Percentiles rank a stretch among this genome's conserved stretches.
These are phyloP conservation scores for Solanum acaule DNA, from an alignment of 257 asterid genomes.

Conservation along the genomic window DNA sequence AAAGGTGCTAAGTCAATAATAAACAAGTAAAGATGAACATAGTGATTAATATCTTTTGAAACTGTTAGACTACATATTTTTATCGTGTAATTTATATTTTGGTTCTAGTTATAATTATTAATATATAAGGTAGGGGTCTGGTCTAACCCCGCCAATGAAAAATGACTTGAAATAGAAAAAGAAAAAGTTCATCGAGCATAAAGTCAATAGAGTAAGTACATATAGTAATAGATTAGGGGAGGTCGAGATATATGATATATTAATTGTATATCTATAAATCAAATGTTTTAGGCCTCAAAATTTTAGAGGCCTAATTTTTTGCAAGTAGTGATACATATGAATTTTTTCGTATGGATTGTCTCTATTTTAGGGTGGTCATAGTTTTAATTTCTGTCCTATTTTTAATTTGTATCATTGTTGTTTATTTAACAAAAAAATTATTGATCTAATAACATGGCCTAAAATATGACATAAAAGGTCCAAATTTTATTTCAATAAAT, in stretches of 20 bases:
- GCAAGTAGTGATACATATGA: background rate
- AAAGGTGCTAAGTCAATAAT: too few relatives aligned
- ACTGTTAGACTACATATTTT: background rate
- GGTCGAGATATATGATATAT: background rate
- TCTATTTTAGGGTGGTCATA: background rate
- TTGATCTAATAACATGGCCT: background rate
- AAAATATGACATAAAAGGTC: background rate
- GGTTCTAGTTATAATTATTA: background rate
- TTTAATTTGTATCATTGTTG: too few relatives aligned
- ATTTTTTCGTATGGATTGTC: background rate
- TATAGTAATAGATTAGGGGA: background rate
- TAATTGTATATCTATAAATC: background rate
- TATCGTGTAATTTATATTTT: background rate
- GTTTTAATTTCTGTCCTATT: background rate
- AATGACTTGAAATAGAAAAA: background rate
- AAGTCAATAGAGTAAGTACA: background rate
- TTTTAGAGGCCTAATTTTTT: background rate
- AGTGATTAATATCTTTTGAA: background rate
- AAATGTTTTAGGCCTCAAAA: background rate
- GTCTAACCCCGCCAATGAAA: background rate
- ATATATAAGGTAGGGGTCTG: background rate
- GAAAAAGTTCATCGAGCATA: background rate
- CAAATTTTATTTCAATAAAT: background rate
- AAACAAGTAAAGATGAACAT: too few relatives aligned
- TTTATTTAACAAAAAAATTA: too few relatives aligned